phyloP scores from a whole-genome alignment of 345 rosid genomes.

The Iberis pinnata region DNA sequence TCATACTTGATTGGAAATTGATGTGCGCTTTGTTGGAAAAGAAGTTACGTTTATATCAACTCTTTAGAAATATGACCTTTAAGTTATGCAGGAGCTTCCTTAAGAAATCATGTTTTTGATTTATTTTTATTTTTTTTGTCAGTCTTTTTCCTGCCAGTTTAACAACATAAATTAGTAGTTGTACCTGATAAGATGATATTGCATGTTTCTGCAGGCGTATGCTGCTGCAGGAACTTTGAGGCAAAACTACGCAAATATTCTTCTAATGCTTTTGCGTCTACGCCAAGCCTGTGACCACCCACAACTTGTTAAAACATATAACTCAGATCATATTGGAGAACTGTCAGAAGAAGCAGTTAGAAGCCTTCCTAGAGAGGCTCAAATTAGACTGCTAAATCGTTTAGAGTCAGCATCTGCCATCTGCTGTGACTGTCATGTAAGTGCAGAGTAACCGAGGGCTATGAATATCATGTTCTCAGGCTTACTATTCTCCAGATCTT shows the following conservation, averaged over 20 bases:
- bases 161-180: slow-evolving; percentile 8
- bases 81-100: slow-evolving; percentile 4
- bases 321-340: slow-evolving; percentile 56
- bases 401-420: slow-evolving; percentile 54
- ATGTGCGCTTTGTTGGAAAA: slow-evolving; percentile 14
- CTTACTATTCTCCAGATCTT: slow-evolving; percentile 10
- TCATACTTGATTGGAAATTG: slow-evolving; percentile 5
- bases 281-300: slow-evolving; percentile 99
- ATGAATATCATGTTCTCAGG: slow-evolving; percentile 7
- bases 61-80: slow-evolving; percentile 8
- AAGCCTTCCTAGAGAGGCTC: slow-evolving; percentile 52
- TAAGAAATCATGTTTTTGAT: slow-evolving; percentile 13
- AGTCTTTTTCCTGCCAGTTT: background rate
- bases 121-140: background rate
- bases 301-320: slow-evolving; percentile 56
- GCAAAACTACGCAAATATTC: slow-evolving; percentile 94
- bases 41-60: background rate
- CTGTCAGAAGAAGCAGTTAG: slow-evolving; percentile 61
- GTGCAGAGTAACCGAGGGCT: slow-evolving; percentile 25
- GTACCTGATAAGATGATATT: slow-evolving; percentile 13
- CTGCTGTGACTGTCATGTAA: slow-evolving; percentile 66
- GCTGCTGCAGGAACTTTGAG: slow-evolving; percentile 89
- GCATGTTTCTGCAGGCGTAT: slow-evolving; percentile 55
- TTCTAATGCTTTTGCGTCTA: slow-evolving; percentile 91
- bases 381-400: slow-evolving; percentile 39